Base-by-base conservation (phyloP, 495 filamentous ascomycete genomes). In the Aspergillus incahuasiensis region DNA sequence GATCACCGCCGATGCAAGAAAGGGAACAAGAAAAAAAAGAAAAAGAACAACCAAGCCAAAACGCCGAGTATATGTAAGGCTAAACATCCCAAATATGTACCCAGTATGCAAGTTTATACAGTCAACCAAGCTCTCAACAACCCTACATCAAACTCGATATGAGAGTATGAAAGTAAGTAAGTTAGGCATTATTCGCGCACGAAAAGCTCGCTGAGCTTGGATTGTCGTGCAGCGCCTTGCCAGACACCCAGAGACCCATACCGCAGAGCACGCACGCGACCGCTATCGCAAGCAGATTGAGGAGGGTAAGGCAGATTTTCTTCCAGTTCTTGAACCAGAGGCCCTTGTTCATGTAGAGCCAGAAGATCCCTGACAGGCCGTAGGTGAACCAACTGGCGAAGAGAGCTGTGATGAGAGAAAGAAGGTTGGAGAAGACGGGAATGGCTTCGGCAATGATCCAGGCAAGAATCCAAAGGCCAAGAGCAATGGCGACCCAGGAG, bases 381-480 rank as follows among this genome's bases (percentile, higher is more conserved):
- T 72, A 63, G n/a, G 61, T 55, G 51, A 63, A 63, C 61, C 61
- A 75, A 32, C 61, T 70, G 9, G 68, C 73, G 42, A 76, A 76
- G 0, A 74, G 61, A 1, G 73, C 70, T 5, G 73, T 72, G 25
- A 81, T 78, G 56, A 82, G 52, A 38, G 73, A 75, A 18, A 90
- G 69, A 49, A 91, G 66, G 48, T 82, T 77, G 60, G 79, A 83
- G 71, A 91, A 91, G 60, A 87, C 81, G 0, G 88, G 88, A 24
- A 91, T 87, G 1, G 84, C 80, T 54, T 83, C 77, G 9, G 87
- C 85, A 60, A 91, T 84, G 55, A 90, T 71, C 83, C 85, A 91
- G 7, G 86, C 84, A 7, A 88, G 42, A 8, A 86, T 44, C 69
- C 86, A 89, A 24, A 90, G 70, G 47, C 57, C 44, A 5, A 76